phyloP scores from a whole-genome alignment of 257 asterid species.

The Lavandula angustifolia region DNA sequence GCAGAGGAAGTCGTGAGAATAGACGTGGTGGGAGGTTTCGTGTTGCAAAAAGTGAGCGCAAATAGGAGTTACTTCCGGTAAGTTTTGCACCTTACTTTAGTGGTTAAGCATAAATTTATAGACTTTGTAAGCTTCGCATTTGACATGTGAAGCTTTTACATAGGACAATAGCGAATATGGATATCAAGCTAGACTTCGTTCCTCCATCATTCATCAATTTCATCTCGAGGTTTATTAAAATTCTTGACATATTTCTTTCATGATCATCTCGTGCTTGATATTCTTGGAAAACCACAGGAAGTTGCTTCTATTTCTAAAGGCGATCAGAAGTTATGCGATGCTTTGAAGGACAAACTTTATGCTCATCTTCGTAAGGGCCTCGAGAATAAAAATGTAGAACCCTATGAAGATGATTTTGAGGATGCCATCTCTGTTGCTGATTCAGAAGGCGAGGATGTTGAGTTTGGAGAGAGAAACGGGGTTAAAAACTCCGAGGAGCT shows the following conservation, averaged over 20 bases:
- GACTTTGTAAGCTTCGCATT: background rate
- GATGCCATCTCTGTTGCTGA: conserved; percentile 10
- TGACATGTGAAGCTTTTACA: background rate
- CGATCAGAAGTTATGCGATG: conserved; percentile 52
- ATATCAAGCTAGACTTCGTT: conserved; percentile 65
- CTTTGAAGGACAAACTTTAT: conserved; percentile 59
- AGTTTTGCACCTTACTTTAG: conserved; percentile 30
- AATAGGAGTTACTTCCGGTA: conserved; percentile 78
- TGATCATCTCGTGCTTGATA: conserved; percentile 7
- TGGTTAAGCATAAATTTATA: background rate
- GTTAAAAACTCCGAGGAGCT: conserved; percentile 51
- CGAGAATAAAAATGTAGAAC: conserved; percentile 29
- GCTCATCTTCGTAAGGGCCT: conserved; percentile 54
- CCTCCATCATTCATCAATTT: conserved; percentile 84
- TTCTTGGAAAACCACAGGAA: conserved; percentile 50
- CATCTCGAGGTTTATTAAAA: conserved; percentile 58
- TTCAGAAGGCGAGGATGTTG: conserved; percentile 26
- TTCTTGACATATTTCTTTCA: background rate
- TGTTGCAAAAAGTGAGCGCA: conserved; percentile 60
- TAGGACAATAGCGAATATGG: conserved; percentile 83
- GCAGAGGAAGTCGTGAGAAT: conserved; percentile 70
- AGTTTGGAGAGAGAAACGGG: conserved; percentile 26
- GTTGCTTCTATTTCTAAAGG: conserved; percentile 73
- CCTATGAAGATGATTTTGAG: conserved; percentile 8
- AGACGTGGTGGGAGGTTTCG: conserved; percentile 84